These are phyloP conservation scores for Ophiognomonia clavigignenti-juglandacearum DNA, from an alignment of 2,329 filamentous ascomycete species.

Conservation along the genomic window DNA sequence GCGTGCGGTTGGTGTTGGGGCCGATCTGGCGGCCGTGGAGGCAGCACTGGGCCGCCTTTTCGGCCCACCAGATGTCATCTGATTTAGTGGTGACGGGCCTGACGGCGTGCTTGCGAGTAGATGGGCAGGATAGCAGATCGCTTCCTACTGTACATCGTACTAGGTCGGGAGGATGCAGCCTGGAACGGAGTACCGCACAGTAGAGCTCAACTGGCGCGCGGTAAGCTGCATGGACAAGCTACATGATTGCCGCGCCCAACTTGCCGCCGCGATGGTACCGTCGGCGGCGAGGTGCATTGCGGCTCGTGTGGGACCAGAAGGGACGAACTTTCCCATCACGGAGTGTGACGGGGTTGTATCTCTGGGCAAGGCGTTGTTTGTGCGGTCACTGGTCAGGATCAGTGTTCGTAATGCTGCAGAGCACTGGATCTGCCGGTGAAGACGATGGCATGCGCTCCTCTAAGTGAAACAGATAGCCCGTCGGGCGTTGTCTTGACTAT, in stretches of 20 bases:
- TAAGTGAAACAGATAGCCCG: conserved; percentile 4
- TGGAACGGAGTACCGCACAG: not conserved
- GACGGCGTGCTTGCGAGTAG: too few relatives aligned
- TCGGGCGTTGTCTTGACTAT: not conserved
- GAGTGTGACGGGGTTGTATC: not conserved
- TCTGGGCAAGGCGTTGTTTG: not conserved
- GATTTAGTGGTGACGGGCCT: not conserved
- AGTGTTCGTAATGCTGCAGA: not conserved
- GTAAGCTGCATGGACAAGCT: not conserved
- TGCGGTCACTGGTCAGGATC: not conserved
- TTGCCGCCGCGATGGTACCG: not conserved
- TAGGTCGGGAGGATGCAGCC: not conserved
- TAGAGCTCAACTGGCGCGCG: not conserved
- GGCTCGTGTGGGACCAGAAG: not conserved
- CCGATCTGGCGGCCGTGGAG: not conserved
- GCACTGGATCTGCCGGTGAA: conserved; percentile 3
- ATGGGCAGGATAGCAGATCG: too few relatives aligned
- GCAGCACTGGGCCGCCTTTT: not conserved
- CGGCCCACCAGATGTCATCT: not conserved
- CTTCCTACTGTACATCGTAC: not conserved
- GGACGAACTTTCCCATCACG: not conserved
- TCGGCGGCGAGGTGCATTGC: too few relatives aligned
- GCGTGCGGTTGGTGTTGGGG: not conserved
- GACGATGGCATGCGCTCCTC: not conserved
- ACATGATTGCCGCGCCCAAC: not conserved